Percentiles rank a stretch among this genome's conserved stretches.
phyloP scores from a whole-genome alignment of 306 rosid species.

The Gastrolobium bilobum region DNA sequence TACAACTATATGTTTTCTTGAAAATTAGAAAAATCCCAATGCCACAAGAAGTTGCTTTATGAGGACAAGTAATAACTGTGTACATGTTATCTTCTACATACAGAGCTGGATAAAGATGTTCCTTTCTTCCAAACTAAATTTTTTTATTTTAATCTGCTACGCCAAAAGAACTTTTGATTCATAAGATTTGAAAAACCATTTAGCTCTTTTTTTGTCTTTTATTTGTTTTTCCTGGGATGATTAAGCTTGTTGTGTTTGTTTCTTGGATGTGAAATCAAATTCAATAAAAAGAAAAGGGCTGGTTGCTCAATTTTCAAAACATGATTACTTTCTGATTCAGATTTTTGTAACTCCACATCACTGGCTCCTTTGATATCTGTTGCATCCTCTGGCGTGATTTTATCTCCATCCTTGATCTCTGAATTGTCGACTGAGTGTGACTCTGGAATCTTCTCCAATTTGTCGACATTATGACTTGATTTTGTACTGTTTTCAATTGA shows the following conservation, averaged over 20 bases:
- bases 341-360: background rate
- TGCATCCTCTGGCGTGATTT: background rate
- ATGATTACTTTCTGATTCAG: background rate
- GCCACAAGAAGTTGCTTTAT: background rate
- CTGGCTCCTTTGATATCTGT: background rate
- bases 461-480: background rate
- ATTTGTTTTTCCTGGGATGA: too few relatives aligned
- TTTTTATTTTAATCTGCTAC: background rate
- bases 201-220: too few relatives aligned
- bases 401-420: background rate
- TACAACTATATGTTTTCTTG: background rate
- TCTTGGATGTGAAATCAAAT: background rate
- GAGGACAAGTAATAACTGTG: background rate
- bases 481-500: too few relatives aligned
- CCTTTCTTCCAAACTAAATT: background rate
- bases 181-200: too few relatives aligned
- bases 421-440: background rate
- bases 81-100: background rate
- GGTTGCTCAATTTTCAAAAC: background rate
- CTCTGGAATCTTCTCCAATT: background rate
- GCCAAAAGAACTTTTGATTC: background rate
- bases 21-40: background rate
- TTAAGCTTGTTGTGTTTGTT: too few relatives aligned
- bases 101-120: background rate
- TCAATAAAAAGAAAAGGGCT: background rate